Evolutionary conservation across 2,329 filamentous ascomycete species (phyloP), one percentile per base, ranked within the genome.

Genomic region (Xylaria sp.): DNA sequence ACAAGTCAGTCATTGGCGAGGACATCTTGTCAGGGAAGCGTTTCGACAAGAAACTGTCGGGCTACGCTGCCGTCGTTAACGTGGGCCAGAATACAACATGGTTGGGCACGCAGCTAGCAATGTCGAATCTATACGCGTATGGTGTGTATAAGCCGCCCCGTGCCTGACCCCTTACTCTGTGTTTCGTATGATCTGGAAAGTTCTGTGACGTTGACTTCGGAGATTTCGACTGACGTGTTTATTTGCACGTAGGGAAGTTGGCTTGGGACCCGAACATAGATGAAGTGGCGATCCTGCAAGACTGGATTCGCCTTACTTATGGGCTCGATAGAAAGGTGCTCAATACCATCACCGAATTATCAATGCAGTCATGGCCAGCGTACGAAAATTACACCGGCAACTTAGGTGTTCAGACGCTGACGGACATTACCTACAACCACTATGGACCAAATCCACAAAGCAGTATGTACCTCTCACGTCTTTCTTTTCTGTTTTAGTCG

Each of bases 341-440:
- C 53, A 81, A 89, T 30, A 86, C 84, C 0, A 85, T 93, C 62
- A 86, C 84, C 1, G 76, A 86, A 15, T 87, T 93, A 77, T 90
- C 88, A 0, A 88, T 92, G 86, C 82, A 83, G 10, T 92, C 90
- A 0, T 92, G 90, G 90, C 88, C 87, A 0, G 86, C 89, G 0
- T 92, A 93, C 65, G 90, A 92, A 78, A 88, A 89, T 74, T 92
- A 93, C 79, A 87, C 83, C 0, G 90, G 90, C 4, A 92, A 93
- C 70, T 81, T 93, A 0, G 90, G 90, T 10, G 84, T 91, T 5
- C 90, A 92, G 73, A 92, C 90, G 0, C 77, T 93, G 53, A 89
- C 87, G 0, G 89, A 93, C 73, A 91, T 92, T 62, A 79, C 91
- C 0, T 87, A 88, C 67, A 87, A 85, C 0, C 90, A 92, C 78